These are phyloP conservation scores for Fusarium mangiferae DNA, from an alignment of 2,329 filamentous ascomycete genomes.

Conservation along the genomic window DNA sequence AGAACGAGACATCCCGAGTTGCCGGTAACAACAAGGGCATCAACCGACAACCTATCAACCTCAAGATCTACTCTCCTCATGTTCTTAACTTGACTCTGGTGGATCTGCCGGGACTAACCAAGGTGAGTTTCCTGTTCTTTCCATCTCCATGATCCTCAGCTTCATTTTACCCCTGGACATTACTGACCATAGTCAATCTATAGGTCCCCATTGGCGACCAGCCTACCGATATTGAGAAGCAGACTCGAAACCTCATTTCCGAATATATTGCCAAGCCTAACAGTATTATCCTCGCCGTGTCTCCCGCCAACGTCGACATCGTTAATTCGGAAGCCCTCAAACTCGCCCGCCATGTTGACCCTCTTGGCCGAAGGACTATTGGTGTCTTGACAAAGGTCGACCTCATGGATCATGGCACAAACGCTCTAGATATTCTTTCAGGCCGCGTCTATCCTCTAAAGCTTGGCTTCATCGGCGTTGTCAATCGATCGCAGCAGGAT, in stretches of 20 bases:
- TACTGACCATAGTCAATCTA: conserved; percentile 28
- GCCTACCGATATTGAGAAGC: conserved; percentile 97
- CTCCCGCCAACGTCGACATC: conserved; percentile 96
- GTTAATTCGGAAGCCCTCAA: conserved; percentile 98
- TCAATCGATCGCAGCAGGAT: conserved; percentile 98
- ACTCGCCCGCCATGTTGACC: conserved; percentile 95
- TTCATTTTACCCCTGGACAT: conserved; percentile 23
- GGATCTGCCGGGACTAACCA: conserved; percentile 94
- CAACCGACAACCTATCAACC: conserved; percentile 95
- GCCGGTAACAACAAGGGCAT: conserved; percentile 97
- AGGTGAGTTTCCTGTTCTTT: conserved; percentile 63
- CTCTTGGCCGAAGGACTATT: conserved; percentile 92
- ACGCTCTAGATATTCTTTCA: conserved; percentile 96
- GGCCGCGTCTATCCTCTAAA: conserved; percentile 97
- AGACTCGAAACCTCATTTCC: conserved; percentile 93
- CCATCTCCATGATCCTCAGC: conserved; percentile 17
- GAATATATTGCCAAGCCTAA: conserved; percentile 99
- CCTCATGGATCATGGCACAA: conserved; percentile 98
- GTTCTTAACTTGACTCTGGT: conserved; percentile 96
- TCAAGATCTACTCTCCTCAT: conserved; percentile 97
- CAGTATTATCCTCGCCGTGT: conserved; percentile 96
- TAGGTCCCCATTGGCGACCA: conserved; percentile 97
- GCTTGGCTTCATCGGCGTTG: conserved; percentile 96
- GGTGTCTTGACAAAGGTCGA: conserved; percentile 97
- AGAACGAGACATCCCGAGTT: conserved; percentile 94